A percentile compares a stretch with the other conserved stretches of the same genome.
phyloP scores from a whole-genome alignment of 2,329 filamentous ascomycete genomes.

The Acephala macrosclerotiorum region DNA sequence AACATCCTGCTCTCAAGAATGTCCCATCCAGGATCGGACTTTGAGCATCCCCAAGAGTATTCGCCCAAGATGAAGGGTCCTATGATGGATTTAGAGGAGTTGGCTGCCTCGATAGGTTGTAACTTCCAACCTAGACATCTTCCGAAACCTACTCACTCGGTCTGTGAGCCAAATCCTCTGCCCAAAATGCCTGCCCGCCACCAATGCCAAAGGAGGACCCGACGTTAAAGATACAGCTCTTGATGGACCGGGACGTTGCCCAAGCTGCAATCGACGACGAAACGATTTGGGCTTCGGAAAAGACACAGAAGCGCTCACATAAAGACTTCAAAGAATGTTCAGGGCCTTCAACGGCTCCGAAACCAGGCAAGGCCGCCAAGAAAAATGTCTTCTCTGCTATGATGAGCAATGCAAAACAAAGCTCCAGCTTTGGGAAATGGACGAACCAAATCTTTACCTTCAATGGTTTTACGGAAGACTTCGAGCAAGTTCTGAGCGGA shows the following conservation, averaged over 20 bases:
- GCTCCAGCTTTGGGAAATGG: background rate
- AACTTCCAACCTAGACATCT: background rate
- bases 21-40: background rate
- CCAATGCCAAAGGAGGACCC: background rate
- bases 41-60: background rate
- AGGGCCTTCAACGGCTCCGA: background rate
- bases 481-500: background rate
- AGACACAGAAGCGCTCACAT: constrained; percentile 15
- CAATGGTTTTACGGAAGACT: background rate
- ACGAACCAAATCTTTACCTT: background rate
- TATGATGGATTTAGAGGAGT: background rate
- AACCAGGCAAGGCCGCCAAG: constrained; percentile 11
- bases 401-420: constrained; percentile 22
- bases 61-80: constrained; percentile 1
- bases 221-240: background rate
- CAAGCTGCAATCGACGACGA: constrained; percentile 13
- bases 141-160: background rate
- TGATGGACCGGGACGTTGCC: constrained; percentile 7
- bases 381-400: constrained; percentile 22
- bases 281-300: background rate
- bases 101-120: background rate
- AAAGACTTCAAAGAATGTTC: constrained; percentile 11
- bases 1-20: background rate
- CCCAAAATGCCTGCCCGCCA: background rate
- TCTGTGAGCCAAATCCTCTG: background rate